Evolutionary conservation across 805 yeast species (phyloP), one percentile per base, ranked within the genome.

Genomic region (Nakazawaea molendinolei): DNA sequence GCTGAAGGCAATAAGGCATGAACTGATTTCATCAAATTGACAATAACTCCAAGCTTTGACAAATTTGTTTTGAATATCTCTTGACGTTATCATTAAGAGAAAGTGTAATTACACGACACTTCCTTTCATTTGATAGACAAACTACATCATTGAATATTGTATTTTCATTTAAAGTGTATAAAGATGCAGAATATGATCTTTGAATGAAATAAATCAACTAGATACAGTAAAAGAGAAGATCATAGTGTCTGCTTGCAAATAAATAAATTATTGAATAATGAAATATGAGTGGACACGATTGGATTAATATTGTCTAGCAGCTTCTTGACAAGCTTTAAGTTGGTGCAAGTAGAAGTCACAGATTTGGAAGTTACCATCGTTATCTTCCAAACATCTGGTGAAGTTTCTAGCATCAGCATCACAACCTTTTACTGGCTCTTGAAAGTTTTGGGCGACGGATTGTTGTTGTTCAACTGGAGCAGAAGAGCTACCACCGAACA

Each of bases 281-380:
- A 5, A 25, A 19, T 18, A n/a, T n/a, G n/a, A n/a, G n/a, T n/a
- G n/a, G n/a, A n/a, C n/a, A n/a, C n/a, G n/a, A n/a, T n/a, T n/a
- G n/a, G n/a, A 28, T 49, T 77, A 89, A 61, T 84, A 89, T 51
- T 74, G 85, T 47, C 79, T 74, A 38, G 95, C 71, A 50, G 96
- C 95, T 63, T 84, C 86, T 67, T 92, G 97, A 65, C 98, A 92
- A 15, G 97, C 94, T 70, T 85, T 90, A 61, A 92, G 79, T 69
- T 90, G 97, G 67, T 92, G 97, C 65, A 92, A 72, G 67, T 92
- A 92, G 76, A 75, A 92, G 56, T 89, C 97, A 67, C 98, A 92
- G 49, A 84, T 80, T 67, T 89, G 96, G 86, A 86, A 84, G 75
- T 92, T 87, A 50, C 98, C 98, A 48, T 72, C 69, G 66, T 92